Conservation (phyloP, 2,329 filamentous ascomycete species). For the Trichoderma simmonsii region DNA sequence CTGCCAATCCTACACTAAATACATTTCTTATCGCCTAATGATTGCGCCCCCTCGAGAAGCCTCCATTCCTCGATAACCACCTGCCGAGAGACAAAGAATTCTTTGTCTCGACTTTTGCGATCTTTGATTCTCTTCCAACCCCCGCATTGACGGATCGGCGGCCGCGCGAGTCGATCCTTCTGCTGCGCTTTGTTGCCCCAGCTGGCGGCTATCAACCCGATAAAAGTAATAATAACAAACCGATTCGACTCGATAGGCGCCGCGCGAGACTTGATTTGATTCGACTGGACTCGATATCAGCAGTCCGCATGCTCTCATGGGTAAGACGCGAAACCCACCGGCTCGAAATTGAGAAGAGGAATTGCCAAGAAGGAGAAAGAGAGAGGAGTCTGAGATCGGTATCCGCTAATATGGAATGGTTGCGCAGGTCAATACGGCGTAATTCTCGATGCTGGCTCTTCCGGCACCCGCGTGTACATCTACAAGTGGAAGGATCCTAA, state of each 20-base stretch:
- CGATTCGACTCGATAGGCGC: neutral
- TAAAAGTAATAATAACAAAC: neutral
- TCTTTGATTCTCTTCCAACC: neutral
- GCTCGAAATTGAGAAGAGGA: neutral
- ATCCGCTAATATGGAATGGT: neutral
- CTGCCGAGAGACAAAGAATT: neutral
- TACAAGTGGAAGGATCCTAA: slow-evolving; percentile 87
- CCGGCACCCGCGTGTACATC: slow-evolving; percentile 89
- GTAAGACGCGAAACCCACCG: neutral
- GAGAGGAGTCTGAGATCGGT: neutral
- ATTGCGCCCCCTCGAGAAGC: slow-evolving; percentile 3
- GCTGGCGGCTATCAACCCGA: neutral
- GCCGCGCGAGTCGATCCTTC: neutral
- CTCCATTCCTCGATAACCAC: slow-evolving; percentile 3
- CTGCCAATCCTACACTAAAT: neutral
- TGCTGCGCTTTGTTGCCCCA: neutral
- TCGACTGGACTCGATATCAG: neutral
- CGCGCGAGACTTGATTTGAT: neutral
- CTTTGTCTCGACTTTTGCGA: neutral
- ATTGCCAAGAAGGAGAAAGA: neutral
- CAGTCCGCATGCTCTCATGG: slow-evolving; percentile 5
- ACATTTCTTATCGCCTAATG: slow-evolving; percentile 7
- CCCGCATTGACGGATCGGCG: slow-evolving; percentile 2
- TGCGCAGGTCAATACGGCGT: slow-evolving; percentile 73
- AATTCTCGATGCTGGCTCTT: slow-evolving; percentile 95